A percentile compares a stretch with the other conserved stretches of the same genome.
phyloP scores from a whole-genome alignment of 1,284 basidiomycete species.

The Cutaneotrichosporon daszewskae region DNA sequence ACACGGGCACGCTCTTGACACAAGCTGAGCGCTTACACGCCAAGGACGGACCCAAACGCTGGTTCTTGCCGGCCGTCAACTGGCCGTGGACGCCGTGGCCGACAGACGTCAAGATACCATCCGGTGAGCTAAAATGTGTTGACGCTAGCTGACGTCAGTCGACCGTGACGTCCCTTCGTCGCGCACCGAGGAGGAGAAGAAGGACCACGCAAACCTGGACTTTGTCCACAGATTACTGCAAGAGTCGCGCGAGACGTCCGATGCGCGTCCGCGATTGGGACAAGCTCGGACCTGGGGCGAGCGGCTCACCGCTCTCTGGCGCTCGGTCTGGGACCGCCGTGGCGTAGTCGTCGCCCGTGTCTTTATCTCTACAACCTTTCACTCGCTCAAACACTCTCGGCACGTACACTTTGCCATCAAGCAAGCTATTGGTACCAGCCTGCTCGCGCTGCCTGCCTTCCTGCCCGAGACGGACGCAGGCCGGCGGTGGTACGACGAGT shows the following conservation, averaged over 20 bases:
- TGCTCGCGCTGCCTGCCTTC: constrained; percentile 48
- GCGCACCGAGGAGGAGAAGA: not conserved
- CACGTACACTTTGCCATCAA: constrained; percentile 49
- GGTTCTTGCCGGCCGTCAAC: constrained; percentile 13
- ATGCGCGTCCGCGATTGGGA: constrained; percentile 1
- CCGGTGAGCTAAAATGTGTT: not conserved
- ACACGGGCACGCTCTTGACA: constrained; percentile 22
- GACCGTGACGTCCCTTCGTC: constrained; percentile 5
- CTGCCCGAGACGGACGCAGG: constrained; percentile 34
- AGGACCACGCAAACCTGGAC: constrained; percentile 15
- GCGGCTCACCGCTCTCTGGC: constrained; percentile 20
- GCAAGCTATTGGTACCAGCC: constrained; percentile 45
- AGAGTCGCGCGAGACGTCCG: constrained; percentile 5
- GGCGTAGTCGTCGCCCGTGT: constrained; percentile 28
- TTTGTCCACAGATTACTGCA: constrained; percentile 14
- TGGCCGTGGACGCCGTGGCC: constrained; percentile 16
- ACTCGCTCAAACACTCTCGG: constrained; percentile 42
- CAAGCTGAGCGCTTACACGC: constrained; percentile 7
- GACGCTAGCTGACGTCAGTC: constrained; percentile 1
- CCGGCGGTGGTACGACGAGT: constrained; percentile 42
- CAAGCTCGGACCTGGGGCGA: not conserved
- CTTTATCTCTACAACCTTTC: constrained; percentile 29
- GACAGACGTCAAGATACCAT: constrained; percentile 4
- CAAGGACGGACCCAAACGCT: constrained; percentile 5
- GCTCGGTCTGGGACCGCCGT: constrained; percentile 32